These are phyloP conservation scores for Tuber borchii DNA, from an alignment of 495 filamentous ascomycete species.

Conservation along the genomic window DNA sequence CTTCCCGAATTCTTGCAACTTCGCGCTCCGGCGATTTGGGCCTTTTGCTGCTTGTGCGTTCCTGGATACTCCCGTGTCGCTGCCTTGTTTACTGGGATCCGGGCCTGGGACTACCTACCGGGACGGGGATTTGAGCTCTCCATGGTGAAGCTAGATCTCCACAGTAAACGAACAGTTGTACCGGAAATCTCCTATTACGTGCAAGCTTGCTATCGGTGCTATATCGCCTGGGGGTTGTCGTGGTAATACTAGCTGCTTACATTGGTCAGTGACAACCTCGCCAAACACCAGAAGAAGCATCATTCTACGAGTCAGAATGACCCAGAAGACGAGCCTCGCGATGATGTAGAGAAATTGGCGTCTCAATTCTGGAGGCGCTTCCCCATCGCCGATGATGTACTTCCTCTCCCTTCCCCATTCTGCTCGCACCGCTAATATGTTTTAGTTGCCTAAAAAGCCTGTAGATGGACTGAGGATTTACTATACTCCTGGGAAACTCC, in stretches of 20 bases:
- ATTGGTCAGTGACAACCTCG: constrained; percentile 31
- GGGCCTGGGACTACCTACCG: not conserved
- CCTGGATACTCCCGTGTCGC: not conserved
- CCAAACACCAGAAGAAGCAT: constrained; percentile 40
- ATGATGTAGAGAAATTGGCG: constrained; percentile 24
- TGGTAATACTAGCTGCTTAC: constrained; percentile 10
- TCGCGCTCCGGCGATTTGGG: not conserved
- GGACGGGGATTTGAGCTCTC: not conserved
- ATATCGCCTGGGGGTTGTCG: not conserved
- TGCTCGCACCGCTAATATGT: constrained; percentile 3
- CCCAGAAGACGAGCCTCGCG: constrained; percentile 26
- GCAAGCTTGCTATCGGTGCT: not conserved
- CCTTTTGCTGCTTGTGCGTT: not conserved
- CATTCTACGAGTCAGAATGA: constrained; percentile 12
- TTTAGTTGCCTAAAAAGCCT: constrained; percentile 27
- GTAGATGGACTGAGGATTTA: constrained; percentile 35
- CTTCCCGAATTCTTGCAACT: not conserved
- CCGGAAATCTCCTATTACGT: not conserved
- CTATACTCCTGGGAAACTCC: constrained; percentile 32
- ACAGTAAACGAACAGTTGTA: not conserved
- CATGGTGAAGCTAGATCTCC: not conserved
- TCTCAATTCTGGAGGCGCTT: constrained; percentile 30
- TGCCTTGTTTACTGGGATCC: not conserved
- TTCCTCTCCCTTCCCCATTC: not conserved
- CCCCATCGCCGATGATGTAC: constrained; percentile 31